phyloP scores from a whole-genome alignment of 768 basidiomycete species.

The Trametes punicea region DNA sequence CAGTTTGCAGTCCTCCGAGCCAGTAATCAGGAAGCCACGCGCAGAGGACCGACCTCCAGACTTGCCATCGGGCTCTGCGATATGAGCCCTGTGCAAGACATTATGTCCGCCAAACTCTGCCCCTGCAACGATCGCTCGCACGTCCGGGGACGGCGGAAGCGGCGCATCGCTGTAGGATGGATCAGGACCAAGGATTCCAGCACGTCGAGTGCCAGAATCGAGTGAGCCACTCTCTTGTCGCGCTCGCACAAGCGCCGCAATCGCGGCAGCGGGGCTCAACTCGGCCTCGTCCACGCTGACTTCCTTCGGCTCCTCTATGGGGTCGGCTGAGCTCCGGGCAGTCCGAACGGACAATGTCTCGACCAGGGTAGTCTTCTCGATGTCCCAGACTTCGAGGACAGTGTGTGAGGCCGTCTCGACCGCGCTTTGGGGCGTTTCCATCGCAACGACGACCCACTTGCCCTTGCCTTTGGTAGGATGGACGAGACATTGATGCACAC shows the following conservation, averaged over 20 bases:
- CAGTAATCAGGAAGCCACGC: conserved; percentile 78
- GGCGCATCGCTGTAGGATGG: conserved; percentile 31
- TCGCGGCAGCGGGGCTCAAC: conserved; percentile 64
- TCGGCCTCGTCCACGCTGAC: conserved; percentile 54
- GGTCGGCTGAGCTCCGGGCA: conserved; percentile 42
- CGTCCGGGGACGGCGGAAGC: conserved; percentile 56
- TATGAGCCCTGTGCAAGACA: conserved; percentile 32
- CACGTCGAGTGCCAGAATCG: conserved; percentile 16
- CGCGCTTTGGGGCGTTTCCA: conserved; percentile 42
- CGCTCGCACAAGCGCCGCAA: conserved; percentile 75
- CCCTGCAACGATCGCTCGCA: conserved; percentile 68
- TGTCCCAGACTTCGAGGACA: conserved; percentile 88
- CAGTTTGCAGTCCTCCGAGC: conserved; percentile 86
- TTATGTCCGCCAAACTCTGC: conserved; percentile 75
- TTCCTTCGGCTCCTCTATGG: conserved; percentile 52
- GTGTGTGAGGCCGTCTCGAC: conserved; percentile 34
- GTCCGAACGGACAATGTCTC: conserved; percentile 72
- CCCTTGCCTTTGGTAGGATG: conserved; percentile 89
- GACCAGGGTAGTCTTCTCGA: conserved; percentile 75
- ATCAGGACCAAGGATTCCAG: conserved; percentile 14
- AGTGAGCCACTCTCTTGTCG: conserved; percentile 41
- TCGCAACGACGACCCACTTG: conserved; percentile 85
- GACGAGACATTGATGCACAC: conserved; percentile 70
- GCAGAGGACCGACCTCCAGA: conserved; percentile 37
- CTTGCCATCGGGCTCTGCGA: conserved; percentile 26